Base-by-base conservation (phyloP, 345 rosid species). In the Hibiscus syriacus region DNA sequence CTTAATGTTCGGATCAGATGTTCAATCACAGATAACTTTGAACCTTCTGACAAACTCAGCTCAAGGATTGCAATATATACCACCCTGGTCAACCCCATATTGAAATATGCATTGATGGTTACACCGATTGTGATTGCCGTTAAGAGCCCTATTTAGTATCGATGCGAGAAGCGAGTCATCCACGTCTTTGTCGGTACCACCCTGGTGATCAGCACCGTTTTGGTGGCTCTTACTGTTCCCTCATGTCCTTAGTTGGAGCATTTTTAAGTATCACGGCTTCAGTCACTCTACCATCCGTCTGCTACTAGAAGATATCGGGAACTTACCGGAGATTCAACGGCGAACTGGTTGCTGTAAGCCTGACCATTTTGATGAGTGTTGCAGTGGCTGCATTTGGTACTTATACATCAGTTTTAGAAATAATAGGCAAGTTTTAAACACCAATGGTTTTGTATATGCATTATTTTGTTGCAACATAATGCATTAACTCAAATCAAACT, bases 121-220 rank as follows among this genome's bases (percentile, higher is more conserved):
- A 82, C 83, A 22, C 96, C 96, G 6, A 74, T 85, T 38, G 78
- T 74, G 8, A 80, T 76, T 43, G 79, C 84, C 5, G 50, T 73
- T 16, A 77, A 78, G 66, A 76, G 68, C 50, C 49, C 67, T 67
- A 62, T 82, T 14, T 76, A 86, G 0, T 50, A 46, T 34, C 57
- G 45, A 6, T 63, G 59, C 69, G 73, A 73, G 58, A 83, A 72
- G 67, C 71, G 65, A 66, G 27, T 75, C 0, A 39, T 57, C 4
- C 63, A 80, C 63, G 8, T 84, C 3, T 3, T 85, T 2, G 56
- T 78, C 4, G 73, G 90, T 27, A 81, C 87, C 5, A 14, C 39
- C 26, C 72, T 87, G 70, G 77, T 89, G 19, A 39, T 14, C 50
- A 82, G 86, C 74, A 87, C 82, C 0, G 82, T 73, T 25, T 61